phyloP scores from a whole-genome alignment of 2,329 filamentous ascomycete genomes.

The Orbilia ellipsospora region DNA sequence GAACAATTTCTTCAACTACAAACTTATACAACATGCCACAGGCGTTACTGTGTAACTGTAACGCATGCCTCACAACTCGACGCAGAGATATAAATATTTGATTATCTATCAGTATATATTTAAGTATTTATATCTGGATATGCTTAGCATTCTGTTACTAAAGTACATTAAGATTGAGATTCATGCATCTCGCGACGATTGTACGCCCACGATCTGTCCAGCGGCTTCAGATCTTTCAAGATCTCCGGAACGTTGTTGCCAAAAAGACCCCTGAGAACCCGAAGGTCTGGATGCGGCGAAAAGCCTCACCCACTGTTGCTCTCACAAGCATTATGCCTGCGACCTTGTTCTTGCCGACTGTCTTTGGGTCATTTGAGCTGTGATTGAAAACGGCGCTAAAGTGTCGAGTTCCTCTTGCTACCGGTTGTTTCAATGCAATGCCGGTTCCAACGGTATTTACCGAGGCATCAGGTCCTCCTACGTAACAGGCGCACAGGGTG shows the following conservation, averaged over 20 bases:
- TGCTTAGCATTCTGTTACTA: too few relatives aligned
- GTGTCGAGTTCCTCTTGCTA: constrained; percentile 30
- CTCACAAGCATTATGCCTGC: constrained; percentile 40
- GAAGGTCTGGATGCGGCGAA: constrained; percentile 54
- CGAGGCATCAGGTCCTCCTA: constrained; percentile 37
- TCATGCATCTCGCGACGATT: not conserved
- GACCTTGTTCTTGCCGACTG: constrained; percentile 26
- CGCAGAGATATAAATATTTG: too few relatives aligned
- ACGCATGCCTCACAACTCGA: too few relatives aligned
- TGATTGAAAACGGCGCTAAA: constrained; percentile 40
- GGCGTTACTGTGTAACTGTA: too few relatives aligned
- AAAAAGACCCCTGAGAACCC: constrained; percentile 43
- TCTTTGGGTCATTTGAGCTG: constrained; percentile 11
- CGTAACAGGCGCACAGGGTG: constrained; percentile 23
- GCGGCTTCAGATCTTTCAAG: constrained; percentile 20
- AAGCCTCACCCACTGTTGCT: constrained; percentile 26
- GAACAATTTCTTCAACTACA: too few relatives aligned
- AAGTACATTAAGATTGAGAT: too few relatives aligned
- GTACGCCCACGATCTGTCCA: not conserved
- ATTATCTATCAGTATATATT: too few relatives aligned
- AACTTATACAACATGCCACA: too few relatives aligned
- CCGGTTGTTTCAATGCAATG: constrained; percentile 42
- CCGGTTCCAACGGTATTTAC: constrained; percentile 56
- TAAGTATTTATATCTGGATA: too few relatives aligned
- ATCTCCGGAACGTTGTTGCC: constrained; percentile 27